Evolutionary conservation across 306 rosid genomes (phyloP), one percentile per base, ranked within the genome.

Genomic region (Corylus americana): DNA sequence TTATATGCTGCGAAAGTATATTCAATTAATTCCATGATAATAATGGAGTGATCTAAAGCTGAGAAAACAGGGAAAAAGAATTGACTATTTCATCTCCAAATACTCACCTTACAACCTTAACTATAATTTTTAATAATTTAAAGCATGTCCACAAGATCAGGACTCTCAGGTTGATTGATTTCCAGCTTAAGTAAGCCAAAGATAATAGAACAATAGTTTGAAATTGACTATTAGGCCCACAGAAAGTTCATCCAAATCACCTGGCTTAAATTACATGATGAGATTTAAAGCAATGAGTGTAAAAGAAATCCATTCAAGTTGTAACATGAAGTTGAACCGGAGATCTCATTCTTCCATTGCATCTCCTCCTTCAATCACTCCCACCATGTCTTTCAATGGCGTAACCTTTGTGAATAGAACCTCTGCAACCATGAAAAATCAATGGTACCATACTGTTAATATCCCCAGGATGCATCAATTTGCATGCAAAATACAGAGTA

Each of bases 381-480:
- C 78, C 0, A 77, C 88, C 75, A 57, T 71, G 45, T 88, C 85
- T 58, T 69, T 79, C 80, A 83, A 67, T 22, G 89, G 85, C 7
- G 81, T 88, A 5, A 88, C 77, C 86, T 75, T 86, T 10, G 89
- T 88, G 11, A 78, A 77, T n/a, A 86, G 85, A 57, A 88, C 86
- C 89, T 88, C 91, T 88, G 85, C 57, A 35, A 62, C 57, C 55
- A 42, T 62, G 75, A 25, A 50, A 85, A 78, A 29, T 67, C 74
- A 14, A 49, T 67, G 25, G 51, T 42, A 67, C 22, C 51, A n/a
- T 48, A 35, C 16, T 2, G 42, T 42, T 27, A 68, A 68, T 35
- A 68, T 4, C 29, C 25, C 51, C 4, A 4, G 29, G 49, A 42
- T 42, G 72, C 5, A 18, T 70, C 45, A 42, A 68, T 68, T 18